These are phyloP conservation scores for Trichoderma simmonsii DNA, from an alignment of 2,329 filamentous ascomycete genomes.

Conservation along the genomic window DNA sequence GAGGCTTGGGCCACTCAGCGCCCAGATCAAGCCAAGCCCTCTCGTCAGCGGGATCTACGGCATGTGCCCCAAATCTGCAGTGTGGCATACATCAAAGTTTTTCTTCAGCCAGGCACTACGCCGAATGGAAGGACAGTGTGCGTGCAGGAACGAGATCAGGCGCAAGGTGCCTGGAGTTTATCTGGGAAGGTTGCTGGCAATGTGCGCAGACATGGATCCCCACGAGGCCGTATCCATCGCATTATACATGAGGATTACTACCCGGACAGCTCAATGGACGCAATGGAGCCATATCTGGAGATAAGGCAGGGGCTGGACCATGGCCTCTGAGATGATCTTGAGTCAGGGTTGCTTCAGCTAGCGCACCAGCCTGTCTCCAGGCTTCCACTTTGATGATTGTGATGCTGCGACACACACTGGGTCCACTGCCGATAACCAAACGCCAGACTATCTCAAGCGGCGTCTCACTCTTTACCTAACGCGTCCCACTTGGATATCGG, in stretches of 20 bases:
- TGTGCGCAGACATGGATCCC: background rate
- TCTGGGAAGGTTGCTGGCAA: background rate
- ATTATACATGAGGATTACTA: conserved; percentile 1
- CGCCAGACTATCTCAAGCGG: conserved; percentile 4
- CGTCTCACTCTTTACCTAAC: conserved; percentile 9
- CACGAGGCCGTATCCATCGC: background rate
- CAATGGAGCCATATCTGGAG: background rate
- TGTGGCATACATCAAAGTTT: background rate
- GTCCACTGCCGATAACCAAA: conserved; percentile 10
- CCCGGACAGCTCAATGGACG: background rate
- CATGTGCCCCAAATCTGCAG: conserved; percentile 1
- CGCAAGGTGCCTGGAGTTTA: background rate
- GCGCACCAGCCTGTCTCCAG: background rate
- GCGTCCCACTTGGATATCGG: background rate
- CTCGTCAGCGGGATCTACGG: conserved; percentile 16
- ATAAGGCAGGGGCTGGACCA: conserved; percentile 14
- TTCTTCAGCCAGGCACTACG: conserved; percentile 3
- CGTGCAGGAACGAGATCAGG: background rate
- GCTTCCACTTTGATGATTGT: conserved; percentile 6
- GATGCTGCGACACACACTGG: conserved; percentile 5
- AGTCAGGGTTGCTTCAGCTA: conserved; percentile 8
- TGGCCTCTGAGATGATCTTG: background rate
- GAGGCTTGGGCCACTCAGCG: background rate
- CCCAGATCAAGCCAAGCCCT: background rate
- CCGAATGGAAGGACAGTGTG: background rate